These are phyloP conservation scores for Bromus sterilis DNA, from an alignment of 176 grass and related monocot species.

Conservation along the genomic window DNA sequence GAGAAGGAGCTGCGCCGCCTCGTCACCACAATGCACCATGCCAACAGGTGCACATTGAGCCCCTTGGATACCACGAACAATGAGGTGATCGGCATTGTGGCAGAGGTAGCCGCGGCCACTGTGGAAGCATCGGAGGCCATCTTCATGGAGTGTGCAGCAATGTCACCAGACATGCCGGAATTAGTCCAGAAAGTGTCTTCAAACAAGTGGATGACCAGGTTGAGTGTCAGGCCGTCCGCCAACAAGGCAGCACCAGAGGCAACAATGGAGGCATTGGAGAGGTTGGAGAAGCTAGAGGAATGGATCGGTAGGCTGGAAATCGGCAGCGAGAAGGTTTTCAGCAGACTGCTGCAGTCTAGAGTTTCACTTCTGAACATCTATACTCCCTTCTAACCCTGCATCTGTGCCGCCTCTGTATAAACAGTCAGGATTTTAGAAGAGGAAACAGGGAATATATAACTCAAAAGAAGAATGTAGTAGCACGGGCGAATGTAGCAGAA, in stretches of 20 bases:
- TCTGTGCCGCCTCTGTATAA: background rate
- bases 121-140: conserved; percentile 18
- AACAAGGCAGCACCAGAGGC: conserved; percentile 10
- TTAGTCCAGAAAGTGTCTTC: background rate
- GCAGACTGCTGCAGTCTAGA: background rate
- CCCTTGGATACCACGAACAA: background rate
- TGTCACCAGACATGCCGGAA: background rate
- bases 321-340: background rate
- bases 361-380: conserved; percentile 13
- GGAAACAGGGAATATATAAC: background rate
- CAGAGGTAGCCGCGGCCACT: conserved; percentile 16
- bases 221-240: background rate
- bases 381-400: background rate
- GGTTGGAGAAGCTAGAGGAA: background rate
- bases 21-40: conserved; percentile 19
- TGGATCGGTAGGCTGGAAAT: background rate
- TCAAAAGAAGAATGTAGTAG: background rate
- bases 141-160: conserved; percentile 20
- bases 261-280: background rate
- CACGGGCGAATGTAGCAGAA: background rate
- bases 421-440: background rate
- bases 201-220: conserved; percentile 13
- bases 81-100: background rate
- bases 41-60: background rate
- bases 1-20: conserved; percentile 44